Conservation (phyloP, 2,329 filamentous ascomycete genomes). For the Cladobotryum protrusum region DNA sequence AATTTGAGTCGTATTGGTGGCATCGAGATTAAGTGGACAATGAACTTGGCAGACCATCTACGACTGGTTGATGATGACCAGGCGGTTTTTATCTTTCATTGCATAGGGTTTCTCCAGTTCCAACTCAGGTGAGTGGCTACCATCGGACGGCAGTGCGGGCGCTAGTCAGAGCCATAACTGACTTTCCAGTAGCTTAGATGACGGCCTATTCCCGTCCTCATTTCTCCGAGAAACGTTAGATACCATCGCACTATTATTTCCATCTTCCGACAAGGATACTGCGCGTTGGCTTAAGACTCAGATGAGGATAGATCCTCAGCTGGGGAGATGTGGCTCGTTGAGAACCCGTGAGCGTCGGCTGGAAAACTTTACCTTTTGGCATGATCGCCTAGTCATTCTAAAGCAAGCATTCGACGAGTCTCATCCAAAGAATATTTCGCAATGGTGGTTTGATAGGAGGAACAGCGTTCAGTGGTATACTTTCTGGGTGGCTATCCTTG, state of each 20-base stretch:
- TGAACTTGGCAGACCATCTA: constrained; percentile 37
- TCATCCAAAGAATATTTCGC: constrained; percentile 25
- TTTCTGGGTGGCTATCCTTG: constrained; percentile 36
- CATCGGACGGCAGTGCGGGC: no score
- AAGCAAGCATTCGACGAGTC: constrained; percentile 37
- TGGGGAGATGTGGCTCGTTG: constrained; percentile 25
- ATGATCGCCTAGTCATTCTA: constrained; percentile 35
- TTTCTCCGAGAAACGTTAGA: constrained; percentile 31
- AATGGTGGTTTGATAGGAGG: constrained; percentile 39
- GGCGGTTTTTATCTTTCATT: constrained; percentile 34
- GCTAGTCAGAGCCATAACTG: neutral
- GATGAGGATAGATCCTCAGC: constrained; percentile 20
- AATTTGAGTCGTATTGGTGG: constrained; percentile 26
- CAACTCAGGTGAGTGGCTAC: constrained; percentile 15
- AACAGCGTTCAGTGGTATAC: constrained; percentile 40
- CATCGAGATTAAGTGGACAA: constrained; percentile 30
- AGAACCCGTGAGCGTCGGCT: constrained; percentile 19
- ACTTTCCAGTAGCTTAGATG: neutral
- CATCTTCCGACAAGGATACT: constrained; percentile 19
- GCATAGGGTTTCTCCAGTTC: constrained; percentile 30
- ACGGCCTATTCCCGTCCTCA: constrained; percentile 21
- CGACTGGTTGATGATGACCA: constrained; percentile 32
- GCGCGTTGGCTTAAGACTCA: constrained; percentile 18
- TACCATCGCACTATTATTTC: constrained; percentile 32
- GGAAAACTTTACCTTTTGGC: constrained; percentile 33